These are phyloP conservation scores for Cicer pinnatifidum DNA, from an alignment of 306 rosid genomes.

Conservation along the genomic window DNA sequence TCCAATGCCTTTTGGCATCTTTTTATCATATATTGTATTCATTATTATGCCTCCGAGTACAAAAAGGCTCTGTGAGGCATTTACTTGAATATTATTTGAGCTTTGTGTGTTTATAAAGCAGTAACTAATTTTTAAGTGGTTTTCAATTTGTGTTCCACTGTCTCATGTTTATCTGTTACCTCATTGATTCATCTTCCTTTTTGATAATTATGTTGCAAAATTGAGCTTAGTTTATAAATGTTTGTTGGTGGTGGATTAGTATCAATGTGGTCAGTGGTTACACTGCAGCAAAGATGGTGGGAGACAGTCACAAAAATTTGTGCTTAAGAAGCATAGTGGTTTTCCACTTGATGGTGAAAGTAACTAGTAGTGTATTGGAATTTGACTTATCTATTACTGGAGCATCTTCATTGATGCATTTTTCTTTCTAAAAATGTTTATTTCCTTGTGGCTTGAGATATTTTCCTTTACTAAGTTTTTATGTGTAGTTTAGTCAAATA, in stretches of 20 bases:
- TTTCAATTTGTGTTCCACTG: conserved; percentile 38
- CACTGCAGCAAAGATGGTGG: conserved; percentile 41
- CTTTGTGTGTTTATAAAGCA: conserved; percentile 50
- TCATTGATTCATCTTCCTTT: neutral
- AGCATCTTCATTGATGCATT: too few relatives aligned
- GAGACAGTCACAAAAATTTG: conserved; percentile 35
- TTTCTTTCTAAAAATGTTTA: too few relatives aligned
- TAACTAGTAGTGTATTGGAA: too few relatives aligned
- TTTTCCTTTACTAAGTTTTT: too few relatives aligned
- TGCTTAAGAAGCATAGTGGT: neutral
- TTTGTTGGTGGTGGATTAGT: conserved; percentile 30
- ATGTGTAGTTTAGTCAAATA: too few relatives aligned
- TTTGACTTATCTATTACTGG: too few relatives aligned
- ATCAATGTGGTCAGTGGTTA: conserved; percentile 36
- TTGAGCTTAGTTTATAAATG: neutral
- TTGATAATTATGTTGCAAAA: conserved; percentile 13
- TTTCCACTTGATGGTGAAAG: too few relatives aligned
- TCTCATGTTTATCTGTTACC: conserved; percentile 4
- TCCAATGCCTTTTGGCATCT: conserved; percentile 51
- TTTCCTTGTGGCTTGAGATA: too few relatives aligned
- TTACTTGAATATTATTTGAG: conserved; percentile 51
- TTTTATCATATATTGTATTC: conserved; percentile 57
- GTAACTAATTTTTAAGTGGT: conserved; percentile 42
- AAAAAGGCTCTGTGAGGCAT: conserved; percentile 70
- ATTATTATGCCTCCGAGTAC: conserved; percentile 64